Conservation (phyloP, 805 yeast genomes). For the Cyberlindnera sargentensis region DNA sequence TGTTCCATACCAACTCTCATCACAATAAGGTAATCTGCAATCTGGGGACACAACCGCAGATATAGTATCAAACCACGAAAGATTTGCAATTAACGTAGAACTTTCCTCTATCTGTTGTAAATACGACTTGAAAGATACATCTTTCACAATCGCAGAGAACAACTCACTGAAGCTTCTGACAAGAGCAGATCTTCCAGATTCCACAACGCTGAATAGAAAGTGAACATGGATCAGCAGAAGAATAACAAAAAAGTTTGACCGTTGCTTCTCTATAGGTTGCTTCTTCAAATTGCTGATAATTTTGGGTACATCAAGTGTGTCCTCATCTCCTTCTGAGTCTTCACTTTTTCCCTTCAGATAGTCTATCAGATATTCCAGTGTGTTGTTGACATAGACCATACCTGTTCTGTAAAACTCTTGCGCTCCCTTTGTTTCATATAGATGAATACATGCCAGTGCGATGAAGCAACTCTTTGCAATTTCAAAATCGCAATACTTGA, state of each 20-base stretch:
- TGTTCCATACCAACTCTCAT: constrained; percentile 46
- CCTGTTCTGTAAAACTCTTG: constrained; percentile 46
- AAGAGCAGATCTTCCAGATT: constrained; percentile 47
- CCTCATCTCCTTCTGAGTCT: constrained; percentile 11
- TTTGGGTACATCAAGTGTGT: constrained; percentile 25
- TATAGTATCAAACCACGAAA: constrained; percentile 56
- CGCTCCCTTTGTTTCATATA: constrained; percentile 49
- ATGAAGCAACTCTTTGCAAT: constrained; percentile 53
- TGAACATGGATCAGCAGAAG: constrained; percentile 48
- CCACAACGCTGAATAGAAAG: constrained; percentile 44
- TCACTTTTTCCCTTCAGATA: constrained; percentile 29
- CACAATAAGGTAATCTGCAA: constrained; percentile 47
- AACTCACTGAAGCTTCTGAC: constrained; percentile 42
- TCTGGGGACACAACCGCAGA: constrained; percentile 51
- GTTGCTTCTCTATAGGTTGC: constrained; percentile 28
- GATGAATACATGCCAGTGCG: constrained; percentile 48
- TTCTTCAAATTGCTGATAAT: constrained; percentile 31
- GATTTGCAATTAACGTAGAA: constrained; percentile 40
- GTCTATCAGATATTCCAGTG: constrained; percentile 47
- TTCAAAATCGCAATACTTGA: constrained; percentile 50
- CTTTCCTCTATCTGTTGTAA: constrained; percentile 42
- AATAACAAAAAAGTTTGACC: constrained; percentile 39
- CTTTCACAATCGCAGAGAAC: constrained; percentile 43
- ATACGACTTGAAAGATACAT: constrained; percentile 35
- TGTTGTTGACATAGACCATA: constrained; percentile 45